Percentiles rank a stretch among this genome's conserved stretches.
Conservation (phyloP, 495 filamentous ascomycete species). For the Penicillium lagena region DNA sequence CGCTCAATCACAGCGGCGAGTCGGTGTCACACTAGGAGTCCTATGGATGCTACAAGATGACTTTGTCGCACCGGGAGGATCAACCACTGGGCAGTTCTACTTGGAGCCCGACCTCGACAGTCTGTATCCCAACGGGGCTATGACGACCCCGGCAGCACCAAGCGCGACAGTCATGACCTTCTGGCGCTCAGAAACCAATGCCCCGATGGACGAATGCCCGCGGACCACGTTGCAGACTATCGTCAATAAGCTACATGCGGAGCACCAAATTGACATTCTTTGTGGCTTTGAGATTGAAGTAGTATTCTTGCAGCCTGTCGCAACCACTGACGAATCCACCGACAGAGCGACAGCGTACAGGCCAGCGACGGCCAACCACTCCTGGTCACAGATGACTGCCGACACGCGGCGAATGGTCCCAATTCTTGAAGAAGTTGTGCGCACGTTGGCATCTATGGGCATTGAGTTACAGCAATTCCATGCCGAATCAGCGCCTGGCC, state of each 20-base stretch:
- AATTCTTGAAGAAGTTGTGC: conserved; percentile 57
- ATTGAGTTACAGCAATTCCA: conserved; percentile 73
- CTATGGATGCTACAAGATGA: conserved; percentile 52
- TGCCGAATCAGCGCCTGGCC: conserved; percentile 65
- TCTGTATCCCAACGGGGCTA: conserved; percentile 46
- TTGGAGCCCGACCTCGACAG: conserved; percentile 56
- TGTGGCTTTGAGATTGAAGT: conserved; percentile 84
- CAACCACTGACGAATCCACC: conserved; percentile 11
- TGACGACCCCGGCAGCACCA: conserved; percentile 8
- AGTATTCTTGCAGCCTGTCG: conserved; percentile 53
- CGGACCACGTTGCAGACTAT: conserved; percentile 49
- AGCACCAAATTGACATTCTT: conserved; percentile 44
- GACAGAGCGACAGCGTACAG: conserved; percentile 9
- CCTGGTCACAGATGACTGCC: conserved; percentile 37
- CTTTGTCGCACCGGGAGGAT: conserved; percentile 23
- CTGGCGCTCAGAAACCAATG: conserved; percentile 43
- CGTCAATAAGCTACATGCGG: conserved; percentile 34
- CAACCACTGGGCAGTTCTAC: conserved; percentile 51
- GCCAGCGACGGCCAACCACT: conserved; percentile 39
- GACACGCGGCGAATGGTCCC: conserved; percentile 38
- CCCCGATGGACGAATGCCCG: conserved; percentile 43
- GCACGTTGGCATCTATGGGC: conserved; percentile 48
- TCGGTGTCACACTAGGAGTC: conserved; percentile 49
- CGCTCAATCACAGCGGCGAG: conserved; percentile 42
- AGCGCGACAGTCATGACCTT: conserved; percentile 53